Evolutionary conservation across 148 eudicot species (phyloP), one percentile per base, ranked within the genome.

Genomic region (Camellia granthamiana): DNA sequence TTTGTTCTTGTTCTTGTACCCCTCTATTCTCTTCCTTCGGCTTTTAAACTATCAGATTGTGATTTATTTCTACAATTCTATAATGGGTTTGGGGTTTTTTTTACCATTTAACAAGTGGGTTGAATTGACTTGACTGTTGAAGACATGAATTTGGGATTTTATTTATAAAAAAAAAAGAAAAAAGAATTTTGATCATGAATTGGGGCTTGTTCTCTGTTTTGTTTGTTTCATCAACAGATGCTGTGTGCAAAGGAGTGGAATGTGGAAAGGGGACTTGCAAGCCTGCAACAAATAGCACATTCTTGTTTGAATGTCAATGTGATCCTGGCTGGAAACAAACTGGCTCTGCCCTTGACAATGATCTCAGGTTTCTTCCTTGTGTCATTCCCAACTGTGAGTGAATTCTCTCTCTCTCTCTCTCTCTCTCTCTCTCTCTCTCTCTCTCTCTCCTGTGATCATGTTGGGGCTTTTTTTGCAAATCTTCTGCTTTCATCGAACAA

Each of bases 261-360:
- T 92, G 98, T 83, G 98, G 98, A 44, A 94, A 82, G 77, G 98
- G 98, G 3, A 88, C 76, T 64, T 94, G 97, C 81, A 87, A 82
- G 71, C 77, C 82, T 56, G 69, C 92, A 5, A 18, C 16, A 0
- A 80, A 85, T 38, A 79, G 52, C 51, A 79, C 80, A 16, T 83
- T 91, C 23, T 63, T 75, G 12, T 92, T 88, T 47, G 88, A 63
- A 42, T 94, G 98, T 66, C 85, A 87, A 19, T 94, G 98, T 84
- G 89, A 92, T 2, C 78, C 87, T 78, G 97, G 94, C 7, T 94
- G 97, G 98, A 89, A 84, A 68, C 94, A 91, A 62, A 69, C 90
- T 76, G 77, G 84, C 54, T 56, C 84, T 30, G 79, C 72, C 15
- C 66, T 78, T 78, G 71, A 80, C 55, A 44, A 81, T 42, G 19